Base-by-base conservation (phyloP, 1,284 basidiomycete species). In the Mrakiaceae sp. region DNA sequence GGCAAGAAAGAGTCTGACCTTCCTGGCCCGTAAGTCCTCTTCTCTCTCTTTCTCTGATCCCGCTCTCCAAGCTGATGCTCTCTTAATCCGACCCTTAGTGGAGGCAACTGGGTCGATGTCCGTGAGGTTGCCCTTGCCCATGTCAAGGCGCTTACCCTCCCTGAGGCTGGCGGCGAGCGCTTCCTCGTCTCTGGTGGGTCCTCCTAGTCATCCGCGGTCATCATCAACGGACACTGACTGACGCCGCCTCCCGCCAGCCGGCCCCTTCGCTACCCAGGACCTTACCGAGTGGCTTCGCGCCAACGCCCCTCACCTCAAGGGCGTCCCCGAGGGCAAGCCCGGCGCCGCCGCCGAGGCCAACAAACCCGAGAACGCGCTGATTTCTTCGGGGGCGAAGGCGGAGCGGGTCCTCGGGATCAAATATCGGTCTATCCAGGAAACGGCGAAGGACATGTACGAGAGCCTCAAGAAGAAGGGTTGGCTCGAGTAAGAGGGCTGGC, bases 61-160 rank as follows among this genome's bases (percentile, higher is more conserved):
- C 9, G 60, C 69, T 49, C 43, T 3, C 43, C 12, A 58, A 5
- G 42, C 16, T 9, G 48, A n/a, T 10, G 9, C n/a, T 49, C 48
- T n/a, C 9, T 49, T 49, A 9, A 49, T 10, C 48, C 48, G 10
- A 9, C 48, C 70, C 0, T 53, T 58, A 2, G 10, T 58, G 12
- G 69, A 5, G 77, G 78, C 12, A 77, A 75, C 72, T 85, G 78
- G 75, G 79, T 85, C 48, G 83, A 86, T 67, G 84, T 86, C 1
- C 78, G 84, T 11, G 84, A 86, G 69, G 65, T 87, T 27, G 85
- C 82, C 0, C 74, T 78, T 5, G 83, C 81, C 0, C 85, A 87
- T 68, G 75, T 80, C 3, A 75, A 79, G 7, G 82, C 85, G 0
- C 75, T 86, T 1, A 76, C 79, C 49, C 78, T 78, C 48, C 74